A percentile compares a stretch with the other conserved stretches of the same genome.
phyloP scores from a whole-genome alignment of 257 asterid species.

The Marsdenia floribunda region DNA sequence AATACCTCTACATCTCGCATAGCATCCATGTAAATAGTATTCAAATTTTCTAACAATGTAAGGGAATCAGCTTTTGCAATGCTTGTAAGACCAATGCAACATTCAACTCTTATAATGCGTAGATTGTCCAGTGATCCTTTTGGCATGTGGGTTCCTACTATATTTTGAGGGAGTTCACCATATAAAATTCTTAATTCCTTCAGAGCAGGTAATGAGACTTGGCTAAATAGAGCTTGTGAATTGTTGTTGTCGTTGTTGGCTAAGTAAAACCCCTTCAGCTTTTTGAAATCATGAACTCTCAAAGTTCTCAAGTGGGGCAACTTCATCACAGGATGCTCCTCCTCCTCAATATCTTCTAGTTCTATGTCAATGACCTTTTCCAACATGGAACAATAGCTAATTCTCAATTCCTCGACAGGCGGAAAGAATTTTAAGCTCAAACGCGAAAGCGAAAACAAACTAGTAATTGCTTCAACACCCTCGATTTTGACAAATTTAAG shows the following conservation, averaged over 20 bases:
- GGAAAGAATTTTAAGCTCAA: neutral
- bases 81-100: no score
- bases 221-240: neutral
- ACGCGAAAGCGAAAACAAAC: no score
- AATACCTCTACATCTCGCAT: no score
- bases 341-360: neutral
- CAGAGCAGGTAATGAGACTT: neutral
- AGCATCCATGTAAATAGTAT: no score
- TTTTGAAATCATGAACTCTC: neutral
- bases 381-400: neutral
- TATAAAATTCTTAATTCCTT: neutral
- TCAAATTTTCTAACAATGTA: no score
- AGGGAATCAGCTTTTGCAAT: no score
- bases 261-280: neutral
- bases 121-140: neutral
- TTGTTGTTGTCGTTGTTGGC: no score
- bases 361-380: neutral
- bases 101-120: no score
- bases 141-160: neutral
- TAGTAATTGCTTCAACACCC: no score
- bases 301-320: neutral
- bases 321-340: neutral
- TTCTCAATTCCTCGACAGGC: neutral
- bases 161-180: neutral
- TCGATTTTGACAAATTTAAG: no score